Evolutionary conservation across 345 rosid genomes (phyloP).

Genomic region (Ceriops zippeliana): DNA sequence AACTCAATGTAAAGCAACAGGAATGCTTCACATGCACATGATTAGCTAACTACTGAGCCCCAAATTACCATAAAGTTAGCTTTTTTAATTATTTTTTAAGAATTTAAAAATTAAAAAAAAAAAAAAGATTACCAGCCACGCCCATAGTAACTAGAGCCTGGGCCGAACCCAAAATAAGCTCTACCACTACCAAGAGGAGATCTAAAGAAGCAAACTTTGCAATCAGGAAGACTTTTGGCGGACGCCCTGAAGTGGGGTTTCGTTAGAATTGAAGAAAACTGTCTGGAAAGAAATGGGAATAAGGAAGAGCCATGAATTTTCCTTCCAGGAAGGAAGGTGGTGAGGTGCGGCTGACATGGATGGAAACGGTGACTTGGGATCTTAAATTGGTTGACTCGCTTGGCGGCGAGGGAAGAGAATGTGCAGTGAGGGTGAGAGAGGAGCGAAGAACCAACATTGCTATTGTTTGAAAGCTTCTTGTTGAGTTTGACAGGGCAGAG

Average conservation of each 20-base stretch:
- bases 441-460: slow-evolving; percentile 23
- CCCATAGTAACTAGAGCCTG: slow-evolving; percentile 25
- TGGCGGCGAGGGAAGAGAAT: slow-evolving; percentile 6
- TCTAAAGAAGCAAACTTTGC: slow-evolving; percentile 30
- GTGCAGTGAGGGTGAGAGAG: slow-evolving; percentile 13
- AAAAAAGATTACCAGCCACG: slow-evolving; percentile 37
- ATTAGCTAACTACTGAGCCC: no score
- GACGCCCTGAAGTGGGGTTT: slow-evolving; percentile 29
- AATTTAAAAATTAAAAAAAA: background rate
- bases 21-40: no score
- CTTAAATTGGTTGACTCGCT: no score
- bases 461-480: slow-evolving; percentile 19
- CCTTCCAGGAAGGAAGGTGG: slow-evolving; percentile 5
- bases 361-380: slow-evolving; percentile 21
- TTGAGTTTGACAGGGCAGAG: slow-evolving; percentile 35
- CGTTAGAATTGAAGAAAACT: slow-evolving; percentile 18
- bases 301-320: slow-evolving; percentile 33
- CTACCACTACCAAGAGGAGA: slow-evolving; percentile 18
- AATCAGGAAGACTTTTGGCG: slow-evolving; percentile 26
- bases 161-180: slow-evolving; percentile 26
- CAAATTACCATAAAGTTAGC: no score
- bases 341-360: slow-evolving; percentile 35
- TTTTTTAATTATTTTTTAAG: no score
- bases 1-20: no score
- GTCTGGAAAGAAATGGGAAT: slow-evolving; percentile 30